These are phyloP conservation scores for Pochonia chlamydosporia DNA, from an alignment of 2,329 filamentous ascomycete genomes.

Conservation along the genomic window DNA sequence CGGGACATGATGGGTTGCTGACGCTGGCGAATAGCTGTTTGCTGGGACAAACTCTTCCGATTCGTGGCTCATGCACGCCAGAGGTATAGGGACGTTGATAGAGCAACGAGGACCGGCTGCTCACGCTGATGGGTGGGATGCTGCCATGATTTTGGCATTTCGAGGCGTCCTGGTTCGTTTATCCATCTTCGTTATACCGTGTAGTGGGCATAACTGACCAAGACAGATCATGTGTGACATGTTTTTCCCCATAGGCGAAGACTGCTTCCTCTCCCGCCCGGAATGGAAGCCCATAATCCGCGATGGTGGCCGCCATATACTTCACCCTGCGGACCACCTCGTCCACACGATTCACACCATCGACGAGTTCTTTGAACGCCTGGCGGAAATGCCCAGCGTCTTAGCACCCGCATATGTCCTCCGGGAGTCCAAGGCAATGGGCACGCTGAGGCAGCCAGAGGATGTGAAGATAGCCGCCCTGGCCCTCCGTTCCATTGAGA, in stretches of 20 bases:
- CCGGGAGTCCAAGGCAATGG: constrained; percentile 19
- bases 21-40: constrained; percentile 25
- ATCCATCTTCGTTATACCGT: neutral
- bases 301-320: constrained; percentile 18
- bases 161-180: constrained; percentile 30
- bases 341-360: constrained; percentile 18
- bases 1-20: neutral
- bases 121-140: constrained; percentile 28
- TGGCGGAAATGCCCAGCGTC: constrained; percentile 28
- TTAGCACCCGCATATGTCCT: constrained; percentile 25
- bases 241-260: constrained; percentile 26
- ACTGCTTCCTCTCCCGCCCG: constrained; percentile 29
- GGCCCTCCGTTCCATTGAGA: constrained; percentile 18
- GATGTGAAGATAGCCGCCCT: constrained; percentile 22
- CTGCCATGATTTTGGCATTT: constrained; percentile 31
- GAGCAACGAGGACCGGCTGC: constrained; percentile 31
- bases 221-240: constrained; percentile 31
- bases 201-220: neutral
- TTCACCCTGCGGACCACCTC: constrained; percentile 17
- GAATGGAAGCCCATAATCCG: constrained; percentile 30
- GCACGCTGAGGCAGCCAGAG: constrained; percentile 17
- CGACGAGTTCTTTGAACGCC: constrained; percentile 27
- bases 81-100: constrained; percentile 31
- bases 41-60: constrained; percentile 30
- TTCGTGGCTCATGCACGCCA: constrained; percentile 34